Percentiles rank a stretch among this genome's conserved stretches.
Evolutionary conservation across 352 stramenopile species (phyloP).

Genomic region (Globisporangium nunn): DNA sequence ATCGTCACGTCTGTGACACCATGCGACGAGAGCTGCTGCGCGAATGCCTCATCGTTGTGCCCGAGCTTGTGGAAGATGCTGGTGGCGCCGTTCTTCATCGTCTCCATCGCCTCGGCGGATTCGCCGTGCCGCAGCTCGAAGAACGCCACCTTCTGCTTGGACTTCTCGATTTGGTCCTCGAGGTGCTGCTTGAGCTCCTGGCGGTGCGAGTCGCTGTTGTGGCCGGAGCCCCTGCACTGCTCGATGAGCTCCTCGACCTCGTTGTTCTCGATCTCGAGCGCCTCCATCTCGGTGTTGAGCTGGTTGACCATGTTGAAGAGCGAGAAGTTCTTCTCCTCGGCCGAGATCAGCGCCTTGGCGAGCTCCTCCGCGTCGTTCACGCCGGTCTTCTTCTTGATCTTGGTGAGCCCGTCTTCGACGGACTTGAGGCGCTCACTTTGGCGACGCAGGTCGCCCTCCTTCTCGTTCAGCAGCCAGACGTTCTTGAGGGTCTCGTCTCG

Average conservation of each 20-base stretch:
- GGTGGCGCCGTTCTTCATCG: constrained; percentile 66
- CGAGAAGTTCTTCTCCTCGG: constrained; percentile 93
- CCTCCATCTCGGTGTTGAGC: constrained; percentile 88
- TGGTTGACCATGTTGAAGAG: constrained; percentile 94
- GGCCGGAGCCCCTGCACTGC: constrained; percentile 49
- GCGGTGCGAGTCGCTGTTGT: constrained; percentile 47
- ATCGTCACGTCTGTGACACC: constrained; percentile 80
- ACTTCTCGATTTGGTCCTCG: constrained; percentile 82
- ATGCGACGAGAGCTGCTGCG: constrained; percentile 55
- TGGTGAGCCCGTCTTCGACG: constrained; percentile 78
- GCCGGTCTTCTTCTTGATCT: constrained; percentile 87
- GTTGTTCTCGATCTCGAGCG: constrained; percentile 82
- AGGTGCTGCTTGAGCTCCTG: constrained; percentile 61
- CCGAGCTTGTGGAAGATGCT: constrained; percentile 82
- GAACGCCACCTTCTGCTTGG: constrained; percentile 61
- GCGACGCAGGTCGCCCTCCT: constrained; percentile 64
- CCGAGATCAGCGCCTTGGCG: constrained; percentile 74
- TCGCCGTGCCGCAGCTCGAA: constrained; percentile 63
- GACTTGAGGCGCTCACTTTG: constrained; percentile 60
- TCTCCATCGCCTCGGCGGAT: constrained; percentile 50
- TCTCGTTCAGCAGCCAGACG: constrained; percentile 65
- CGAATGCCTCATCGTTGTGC: constrained; percentile 66
- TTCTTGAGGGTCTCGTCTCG: constrained; percentile 75
- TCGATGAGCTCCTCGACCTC: constrained; percentile 52
- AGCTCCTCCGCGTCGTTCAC: constrained; percentile 80